phyloP scores from a whole-genome alignment of 208 protist species.

The Trypanosoma boissoni region DNA sequence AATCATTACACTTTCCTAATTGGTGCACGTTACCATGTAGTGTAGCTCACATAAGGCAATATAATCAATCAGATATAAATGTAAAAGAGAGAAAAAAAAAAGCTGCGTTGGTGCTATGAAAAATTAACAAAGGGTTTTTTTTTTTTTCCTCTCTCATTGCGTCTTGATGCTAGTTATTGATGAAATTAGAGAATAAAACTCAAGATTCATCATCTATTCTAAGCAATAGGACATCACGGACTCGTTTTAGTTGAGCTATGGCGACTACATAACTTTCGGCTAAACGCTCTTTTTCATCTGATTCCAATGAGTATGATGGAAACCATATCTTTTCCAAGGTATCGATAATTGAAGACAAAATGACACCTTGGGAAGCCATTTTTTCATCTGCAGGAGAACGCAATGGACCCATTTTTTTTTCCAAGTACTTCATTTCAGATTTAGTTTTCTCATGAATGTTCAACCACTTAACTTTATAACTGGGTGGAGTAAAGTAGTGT shows the following conservation, averaged over 20 bases:
- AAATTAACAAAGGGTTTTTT: too few relatives aligned
- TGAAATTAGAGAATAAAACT: too few relatives aligned
- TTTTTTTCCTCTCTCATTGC: too few relatives aligned
- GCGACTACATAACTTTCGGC: constrained; percentile 40
- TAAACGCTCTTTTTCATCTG: constrained; percentile 9
- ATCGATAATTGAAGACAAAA: constrained; percentile 31
- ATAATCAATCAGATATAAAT: too few relatives aligned
- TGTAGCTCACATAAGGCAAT: too few relatives aligned
- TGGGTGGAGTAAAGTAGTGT: constrained; percentile 12
- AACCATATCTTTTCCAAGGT: constrained; percentile 42
- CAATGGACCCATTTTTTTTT: not conserved
- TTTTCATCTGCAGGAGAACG: constrained; percentile 16
- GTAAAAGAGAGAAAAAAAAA: too few relatives aligned
- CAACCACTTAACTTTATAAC: not conserved
- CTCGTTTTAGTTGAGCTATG: constrained; percentile 73
- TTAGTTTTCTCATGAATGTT: not conserved
- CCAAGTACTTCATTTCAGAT: not conserved
- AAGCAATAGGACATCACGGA: constrained; percentile 66
- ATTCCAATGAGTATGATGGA: not conserved
- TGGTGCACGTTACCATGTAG: too few relatives aligned
- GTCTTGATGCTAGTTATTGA: too few relatives aligned
- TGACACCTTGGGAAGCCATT: constrained; percentile 34
- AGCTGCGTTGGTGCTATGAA: too few relatives aligned
- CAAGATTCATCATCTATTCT: constrained; percentile 22
- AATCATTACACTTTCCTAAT: too few relatives aligned